These are phyloP conservation scores for Mallotus japonicus DNA, from an alignment of 441 rosid genomes.

Conservation along the genomic window DNA sequence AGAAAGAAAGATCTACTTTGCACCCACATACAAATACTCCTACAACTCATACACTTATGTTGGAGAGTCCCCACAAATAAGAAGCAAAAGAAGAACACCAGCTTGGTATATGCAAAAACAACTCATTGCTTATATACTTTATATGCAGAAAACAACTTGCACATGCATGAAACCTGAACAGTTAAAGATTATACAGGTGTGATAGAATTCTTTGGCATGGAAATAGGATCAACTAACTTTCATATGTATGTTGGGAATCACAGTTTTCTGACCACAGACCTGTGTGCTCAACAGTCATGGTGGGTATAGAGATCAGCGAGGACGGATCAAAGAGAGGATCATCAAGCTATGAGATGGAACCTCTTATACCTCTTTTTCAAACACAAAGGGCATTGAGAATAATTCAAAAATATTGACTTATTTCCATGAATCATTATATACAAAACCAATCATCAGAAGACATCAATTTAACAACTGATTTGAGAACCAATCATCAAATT, in stretches of 20 bases:
- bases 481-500: too few relatives aligned
- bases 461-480: not conserved
- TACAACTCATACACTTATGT: constrained; percentile 83
- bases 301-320: constrained; percentile 50
- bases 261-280: constrained; percentile 93
- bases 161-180: not conserved
- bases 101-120: constrained; percentile 58
- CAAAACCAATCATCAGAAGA: constrained; percentile 1
- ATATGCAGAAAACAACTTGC: not conserved
- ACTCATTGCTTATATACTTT: not conserved
- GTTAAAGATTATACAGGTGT: constrained; percentile 54
- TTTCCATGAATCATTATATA: not conserved
- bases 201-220: constrained; percentile 92
- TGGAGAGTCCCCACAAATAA: constrained; percentile 74
- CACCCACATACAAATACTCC: constrained; percentile 89
- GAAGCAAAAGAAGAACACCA: constrained; percentile 95
- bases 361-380: not conserved
- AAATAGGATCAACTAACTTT: constrained; percentile 63
- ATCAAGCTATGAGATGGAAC: constrained; percentile 25
- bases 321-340: constrained; percentile 32
- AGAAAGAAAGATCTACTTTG: constrained; percentile 76
- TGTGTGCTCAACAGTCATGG: constrained; percentile 68
- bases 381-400: not conserved
- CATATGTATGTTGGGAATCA: constrained; percentile 73
- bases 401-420: not conserved